phyloP scores from a whole-genome alignment of 2,329 filamentous ascomycete species.

The Talaromyces atroroseus region DNA sequence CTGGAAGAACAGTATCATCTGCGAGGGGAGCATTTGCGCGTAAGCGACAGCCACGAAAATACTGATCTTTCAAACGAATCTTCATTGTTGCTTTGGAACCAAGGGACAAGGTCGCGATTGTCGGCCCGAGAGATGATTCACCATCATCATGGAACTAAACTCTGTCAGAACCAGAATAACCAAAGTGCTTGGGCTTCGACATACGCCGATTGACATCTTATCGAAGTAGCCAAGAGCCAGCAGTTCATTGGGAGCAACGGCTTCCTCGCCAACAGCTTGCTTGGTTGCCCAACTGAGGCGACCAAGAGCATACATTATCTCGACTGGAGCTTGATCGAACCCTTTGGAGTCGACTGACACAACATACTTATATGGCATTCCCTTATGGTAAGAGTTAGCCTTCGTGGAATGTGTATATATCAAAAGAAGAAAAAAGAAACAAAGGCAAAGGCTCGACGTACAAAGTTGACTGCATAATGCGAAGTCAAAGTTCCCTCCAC shows the following conservation, averaged over 20 bases:
- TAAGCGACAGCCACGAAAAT: constrained; percentile 31
- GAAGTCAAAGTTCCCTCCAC: constrained; percentile 36
- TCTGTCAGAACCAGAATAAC: not conserved
- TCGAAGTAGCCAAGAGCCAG: constrained; percentile 53
- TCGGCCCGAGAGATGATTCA: constrained; percentile 50
- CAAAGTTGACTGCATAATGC: constrained; percentile 48
- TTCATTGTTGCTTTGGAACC: constrained; percentile 50
- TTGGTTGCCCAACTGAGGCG: constrained; percentile 51
- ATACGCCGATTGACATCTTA: constrained; percentile 48
- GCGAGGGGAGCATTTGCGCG: constrained; percentile 17
- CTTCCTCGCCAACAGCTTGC: constrained; percentile 30
- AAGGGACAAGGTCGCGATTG: constrained; percentile 51
- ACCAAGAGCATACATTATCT: constrained; percentile 42
- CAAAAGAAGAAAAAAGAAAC: not conserved
- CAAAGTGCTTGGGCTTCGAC: constrained; percentile 13
- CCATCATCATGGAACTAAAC: constrained; percentile 56
- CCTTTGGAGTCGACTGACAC: constrained; percentile 43
- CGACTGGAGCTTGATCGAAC: constrained; percentile 38
- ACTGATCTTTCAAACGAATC: constrained; percentile 51
- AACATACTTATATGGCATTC: constrained; percentile 57
- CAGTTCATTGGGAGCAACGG: constrained; percentile 50
- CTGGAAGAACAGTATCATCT: constrained; percentile 28
- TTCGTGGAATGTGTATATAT: not conserved
- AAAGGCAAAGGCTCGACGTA: constrained; percentile 18
- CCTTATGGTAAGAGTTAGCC: constrained; percentile 27